These are phyloP conservation scores for Cryptococcus sp. DNA, from an alignment of 1,284 basidiomycete species.

Conservation along the genomic window DNA sequence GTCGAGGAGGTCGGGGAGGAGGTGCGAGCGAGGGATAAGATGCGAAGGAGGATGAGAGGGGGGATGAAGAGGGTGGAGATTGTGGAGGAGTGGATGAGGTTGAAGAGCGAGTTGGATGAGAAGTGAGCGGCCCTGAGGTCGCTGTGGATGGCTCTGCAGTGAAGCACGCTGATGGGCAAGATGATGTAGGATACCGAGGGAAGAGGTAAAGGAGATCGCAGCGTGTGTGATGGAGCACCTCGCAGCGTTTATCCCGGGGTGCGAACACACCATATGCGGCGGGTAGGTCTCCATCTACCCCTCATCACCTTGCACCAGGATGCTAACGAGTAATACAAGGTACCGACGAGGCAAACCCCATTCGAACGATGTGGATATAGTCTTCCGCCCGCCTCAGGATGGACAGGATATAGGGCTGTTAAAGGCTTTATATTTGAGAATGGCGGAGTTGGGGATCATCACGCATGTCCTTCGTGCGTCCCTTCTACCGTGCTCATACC, in stretches of 20 bases:
- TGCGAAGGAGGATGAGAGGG: conserved; percentile 32
- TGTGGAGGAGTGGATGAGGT: conserved; percentile 43
- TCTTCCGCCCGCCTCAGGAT: conserved; percentile 42
- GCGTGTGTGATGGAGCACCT: conserved; percentile 39
- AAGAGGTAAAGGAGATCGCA: conserved; percentile 46
- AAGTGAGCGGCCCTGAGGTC: conserved; percentile 23
- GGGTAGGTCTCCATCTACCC: conserved; percentile 24
- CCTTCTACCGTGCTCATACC: not conserved
- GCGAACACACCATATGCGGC: conserved; percentile 42
- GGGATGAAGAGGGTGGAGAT: conserved; percentile 47
- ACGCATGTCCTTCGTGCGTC: conserved; percentile 48
- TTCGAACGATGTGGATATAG: conserved; percentile 47
- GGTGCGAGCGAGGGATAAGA: conserved; percentile 30
- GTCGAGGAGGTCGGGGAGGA: conserved; percentile 28
- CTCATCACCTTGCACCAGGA: no score
- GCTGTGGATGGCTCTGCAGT: no score
- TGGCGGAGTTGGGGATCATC: conserved; percentile 36
- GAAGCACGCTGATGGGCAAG: not conserved
- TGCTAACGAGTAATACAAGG: conserved; percentile 10
- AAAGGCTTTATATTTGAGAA: conserved; percentile 30
- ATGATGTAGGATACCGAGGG: conserved; percentile 35
- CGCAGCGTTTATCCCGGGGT: conserved; percentile 37
- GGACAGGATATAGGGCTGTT: conserved; percentile 37
- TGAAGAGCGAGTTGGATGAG: conserved; percentile 41
- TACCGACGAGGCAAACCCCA: conserved; percentile 47